Evolutionary conservation across 2,329 filamentous ascomycete genomes (phyloP), one percentile per base, ranked within the genome.

Genomic region (Immersiporthe knoxdaviesiana): DNA sequence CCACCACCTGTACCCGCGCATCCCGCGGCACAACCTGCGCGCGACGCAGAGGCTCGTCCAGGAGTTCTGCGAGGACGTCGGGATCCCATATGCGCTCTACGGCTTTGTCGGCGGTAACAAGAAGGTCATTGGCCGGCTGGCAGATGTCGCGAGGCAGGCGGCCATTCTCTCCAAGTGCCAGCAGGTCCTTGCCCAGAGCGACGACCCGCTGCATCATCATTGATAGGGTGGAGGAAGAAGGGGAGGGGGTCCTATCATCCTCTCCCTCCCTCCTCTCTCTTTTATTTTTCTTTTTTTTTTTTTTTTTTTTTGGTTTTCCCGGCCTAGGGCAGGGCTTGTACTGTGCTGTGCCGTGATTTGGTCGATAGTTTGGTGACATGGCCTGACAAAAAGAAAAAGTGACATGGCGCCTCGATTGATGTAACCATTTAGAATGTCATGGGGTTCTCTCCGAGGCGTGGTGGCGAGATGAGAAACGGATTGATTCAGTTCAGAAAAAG

Each of bases 51-150:
- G 86, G 74, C 83, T 96, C 47, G 92, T 97, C 12, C 85, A 91
- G 75, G 89, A 92, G 60, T 97, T 97, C 75, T 97, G 93, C 75
- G 83, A 88, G 61, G 93, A 97, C 35, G 92, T 93, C 0, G 89
- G 88, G 21, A 92, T 97, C 68, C 92, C 92, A 1, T 97, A 97
- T 76, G 91, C 93, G 7, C 84, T 96, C 65, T 94, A 94, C 76
- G 93, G 92, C 1, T 97, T 97, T 76, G 87, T 92, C 24, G 88
- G 93, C 73, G 92, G 93, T 7, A 97, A 96, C 78, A 90, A 90
- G 79, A 85, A 92, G 74, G 93, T 97, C 16, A 87, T 97, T 74
- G 85, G 91, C 21, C 85, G 88, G 59, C 83, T 97, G 63, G 91
- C 88, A 3, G 92, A 97, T 75, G 90, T 97, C 1, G 90, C 91